These are phyloP conservation scores for Lindgomyces ingoldianus DNA, from an alignment of 495 filamentous ascomycete species.

Conservation along the genomic window DNA sequence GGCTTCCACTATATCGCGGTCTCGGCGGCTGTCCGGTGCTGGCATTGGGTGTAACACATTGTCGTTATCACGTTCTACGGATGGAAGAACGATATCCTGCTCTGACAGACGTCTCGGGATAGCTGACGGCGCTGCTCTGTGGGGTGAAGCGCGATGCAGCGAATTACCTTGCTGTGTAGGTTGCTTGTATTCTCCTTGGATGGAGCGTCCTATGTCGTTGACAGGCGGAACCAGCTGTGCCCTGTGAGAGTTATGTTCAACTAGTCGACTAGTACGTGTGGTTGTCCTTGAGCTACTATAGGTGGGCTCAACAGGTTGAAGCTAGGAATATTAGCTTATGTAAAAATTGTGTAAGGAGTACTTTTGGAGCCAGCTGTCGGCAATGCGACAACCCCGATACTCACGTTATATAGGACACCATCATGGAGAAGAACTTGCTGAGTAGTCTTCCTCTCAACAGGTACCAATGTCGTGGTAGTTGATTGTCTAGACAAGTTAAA, in stretches of 20 bases:
- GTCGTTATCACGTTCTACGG: conserved; percentile 24
- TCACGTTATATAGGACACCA: conserved; percentile 20
- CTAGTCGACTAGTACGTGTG: not conserved
- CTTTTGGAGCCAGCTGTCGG: not conserved
- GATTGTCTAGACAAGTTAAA: conserved; percentile 6
- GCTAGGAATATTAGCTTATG: conserved; percentile 16
- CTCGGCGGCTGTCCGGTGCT: not conserved
- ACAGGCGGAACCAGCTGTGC: not conserved
- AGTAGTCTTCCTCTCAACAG: not conserved
- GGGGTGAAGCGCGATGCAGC: not conserved
- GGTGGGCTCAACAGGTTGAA: conserved; percentile 15
- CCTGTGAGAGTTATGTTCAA: not conserved
- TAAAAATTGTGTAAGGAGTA: not conserved
- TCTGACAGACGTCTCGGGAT: conserved; percentile 12
- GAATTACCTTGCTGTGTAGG: not conserved
- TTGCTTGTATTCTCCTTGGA: not conserved
- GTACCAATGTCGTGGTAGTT: not conserved
- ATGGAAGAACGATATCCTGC: conserved; percentile 27
- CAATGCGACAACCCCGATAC: not conserved
- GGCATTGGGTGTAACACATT: not conserved
- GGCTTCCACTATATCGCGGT: too few relatives aligned
- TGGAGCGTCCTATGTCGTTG: not conserved
- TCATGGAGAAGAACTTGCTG: conserved; percentile 1
- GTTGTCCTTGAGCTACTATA: not conserved
- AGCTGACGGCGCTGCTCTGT: not conserved